phyloP scores from a whole-genome alignment of 345 rosid species.

The Hibiscus syriacus region DNA sequence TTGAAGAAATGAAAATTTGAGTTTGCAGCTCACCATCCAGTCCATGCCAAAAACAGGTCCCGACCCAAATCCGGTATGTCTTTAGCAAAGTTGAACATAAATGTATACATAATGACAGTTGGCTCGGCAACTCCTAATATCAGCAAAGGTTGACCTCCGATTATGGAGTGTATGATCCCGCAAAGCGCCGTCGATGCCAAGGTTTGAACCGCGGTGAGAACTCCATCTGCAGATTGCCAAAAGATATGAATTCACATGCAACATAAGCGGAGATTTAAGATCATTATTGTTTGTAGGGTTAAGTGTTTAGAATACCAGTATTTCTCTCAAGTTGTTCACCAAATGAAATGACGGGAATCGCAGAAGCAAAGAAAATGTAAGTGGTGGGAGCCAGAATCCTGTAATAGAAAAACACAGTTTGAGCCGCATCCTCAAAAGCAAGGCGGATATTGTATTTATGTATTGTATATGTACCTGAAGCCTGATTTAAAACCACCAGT shows the following conservation, averaged over 20 bases:
- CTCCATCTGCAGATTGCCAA: constrained; percentile 48
- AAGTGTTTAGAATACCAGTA: constrained; percentile 51
- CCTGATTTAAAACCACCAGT: constrained; percentile 81
- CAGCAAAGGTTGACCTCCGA: constrained; percentile 96
- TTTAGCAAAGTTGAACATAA: constrained; percentile 94
- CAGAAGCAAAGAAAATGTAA: constrained; percentile 97
- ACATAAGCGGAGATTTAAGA: neutral
- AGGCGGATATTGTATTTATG: neutral
- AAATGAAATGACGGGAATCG: constrained; percentile 96
- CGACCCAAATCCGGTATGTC: constrained; percentile 77
- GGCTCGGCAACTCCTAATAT: constrained; percentile 99
- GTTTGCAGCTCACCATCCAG: constrained; percentile 59
- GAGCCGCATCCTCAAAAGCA: neutral
- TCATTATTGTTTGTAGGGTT: neutral
- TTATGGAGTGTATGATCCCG: constrained; percentile 82
- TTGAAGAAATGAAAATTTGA: constrained; percentile 1
- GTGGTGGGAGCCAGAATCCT: constrained; percentile 99
- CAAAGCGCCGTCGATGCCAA: constrained; percentile 87
- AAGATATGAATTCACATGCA: neutral
- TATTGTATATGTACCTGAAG: constrained; percentile 44
- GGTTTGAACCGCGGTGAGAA: constrained; percentile 94
- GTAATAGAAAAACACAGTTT: neutral
- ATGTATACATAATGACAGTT: constrained; percentile 93
- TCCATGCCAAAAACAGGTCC: constrained; percentile 78
- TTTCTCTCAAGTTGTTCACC: constrained; percentile 89